These are phyloP conservation scores for Termitomyces sp. DNA, from an alignment of 768 basidiomycete species.

Conservation along the genomic window DNA sequence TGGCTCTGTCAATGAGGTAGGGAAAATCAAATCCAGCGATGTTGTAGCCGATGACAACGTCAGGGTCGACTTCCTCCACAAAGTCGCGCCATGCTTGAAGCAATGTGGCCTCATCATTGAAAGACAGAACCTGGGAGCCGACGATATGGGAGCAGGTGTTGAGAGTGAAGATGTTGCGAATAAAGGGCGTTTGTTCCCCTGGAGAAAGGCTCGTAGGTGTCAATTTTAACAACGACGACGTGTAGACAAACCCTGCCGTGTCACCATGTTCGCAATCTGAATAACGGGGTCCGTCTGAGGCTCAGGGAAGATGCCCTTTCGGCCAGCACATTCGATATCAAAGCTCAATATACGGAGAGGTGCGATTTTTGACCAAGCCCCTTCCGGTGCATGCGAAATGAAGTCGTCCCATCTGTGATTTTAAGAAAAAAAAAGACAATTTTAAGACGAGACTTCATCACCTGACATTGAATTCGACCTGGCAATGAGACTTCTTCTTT, in stretches of 20 bases:
- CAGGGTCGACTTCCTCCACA: slow-evolving; percentile 85
- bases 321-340: slow-evolving; percentile 98
- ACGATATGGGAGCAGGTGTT: slow-evolving; percentile 94
- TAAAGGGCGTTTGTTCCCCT: slow-evolving; percentile 92
- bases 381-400: slow-evolving; percentile 89
- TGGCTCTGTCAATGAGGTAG: slow-evolving; percentile 90
- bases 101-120: slow-evolving; percentile 67
- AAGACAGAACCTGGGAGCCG: slow-evolving; percentile 92
- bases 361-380: slow-evolving; percentile 86
- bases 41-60: slow-evolving; percentile 96
- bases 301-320: slow-evolving; percentile 97
- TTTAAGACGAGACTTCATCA: slow-evolving; percentile 23
- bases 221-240: background rate
- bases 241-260: slow-evolving; percentile 73
- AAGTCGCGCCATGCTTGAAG: slow-evolving; percentile 88
- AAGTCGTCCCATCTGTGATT: slow-evolving; percentile 69
- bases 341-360: slow-evolving; percentile 94
- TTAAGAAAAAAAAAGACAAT: background rate
- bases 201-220: slow-evolving; percentile 1
- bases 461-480: slow-evolving; percentile 81
- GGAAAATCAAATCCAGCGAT: slow-evolving; percentile 93
- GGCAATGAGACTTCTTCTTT: slow-evolving; percentile 73
- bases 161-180: slow-evolving; percentile 94
- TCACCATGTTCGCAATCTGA: slow-evolving; percentile 99
- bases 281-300: slow-evolving; percentile 89